A percentile compares a stretch with the other conserved stretches of the same genome.
Evolutionary conservation across 768 basidiomycete species (phyloP).

Genomic region (Suillus spraguei): DNA sequence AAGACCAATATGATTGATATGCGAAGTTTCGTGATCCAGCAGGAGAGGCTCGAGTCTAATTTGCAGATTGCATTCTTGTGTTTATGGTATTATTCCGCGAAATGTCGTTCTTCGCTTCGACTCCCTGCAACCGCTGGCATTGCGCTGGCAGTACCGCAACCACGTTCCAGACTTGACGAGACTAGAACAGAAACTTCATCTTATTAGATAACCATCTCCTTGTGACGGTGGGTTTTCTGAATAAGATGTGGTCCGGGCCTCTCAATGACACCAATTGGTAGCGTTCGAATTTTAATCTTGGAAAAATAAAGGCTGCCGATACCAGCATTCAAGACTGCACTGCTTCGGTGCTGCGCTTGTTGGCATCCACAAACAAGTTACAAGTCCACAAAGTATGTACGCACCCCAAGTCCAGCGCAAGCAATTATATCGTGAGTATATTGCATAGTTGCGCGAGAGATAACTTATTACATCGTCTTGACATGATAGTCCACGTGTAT

Average conservation of each 20-base stretch:
- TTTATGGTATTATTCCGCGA: not conserved
- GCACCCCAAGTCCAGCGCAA: not conserved
- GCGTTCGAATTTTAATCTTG: not conserved
- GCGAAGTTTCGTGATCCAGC: not conserved
- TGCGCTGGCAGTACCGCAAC: not conserved
- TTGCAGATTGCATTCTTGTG: not conserved
- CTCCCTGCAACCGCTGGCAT: not conserved
- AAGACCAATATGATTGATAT: not conserved
- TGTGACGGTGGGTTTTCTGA: not conserved
- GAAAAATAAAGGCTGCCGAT: not conserved
- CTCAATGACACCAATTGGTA: not conserved
- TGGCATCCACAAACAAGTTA: not conserved
- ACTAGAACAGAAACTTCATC: not conserved
- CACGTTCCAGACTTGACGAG: not conserved
- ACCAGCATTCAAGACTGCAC: not conserved
- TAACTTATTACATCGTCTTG: slow-evolving; percentile 2
- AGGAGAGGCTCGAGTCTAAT: not conserved
- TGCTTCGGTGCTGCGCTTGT: not conserved
- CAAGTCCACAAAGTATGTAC: not conserved
- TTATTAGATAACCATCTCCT: not conserved
- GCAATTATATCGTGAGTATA: slow-evolving; percentile 7
- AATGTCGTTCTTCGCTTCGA: not conserved
- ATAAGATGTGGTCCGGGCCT: not conserved
- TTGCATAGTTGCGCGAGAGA: not conserved
- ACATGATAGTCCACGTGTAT: slow-evolving; percentile 4